Base-by-base conservation (phyloP, 306 rosid species). In the Mucuna pruriens region DNA sequence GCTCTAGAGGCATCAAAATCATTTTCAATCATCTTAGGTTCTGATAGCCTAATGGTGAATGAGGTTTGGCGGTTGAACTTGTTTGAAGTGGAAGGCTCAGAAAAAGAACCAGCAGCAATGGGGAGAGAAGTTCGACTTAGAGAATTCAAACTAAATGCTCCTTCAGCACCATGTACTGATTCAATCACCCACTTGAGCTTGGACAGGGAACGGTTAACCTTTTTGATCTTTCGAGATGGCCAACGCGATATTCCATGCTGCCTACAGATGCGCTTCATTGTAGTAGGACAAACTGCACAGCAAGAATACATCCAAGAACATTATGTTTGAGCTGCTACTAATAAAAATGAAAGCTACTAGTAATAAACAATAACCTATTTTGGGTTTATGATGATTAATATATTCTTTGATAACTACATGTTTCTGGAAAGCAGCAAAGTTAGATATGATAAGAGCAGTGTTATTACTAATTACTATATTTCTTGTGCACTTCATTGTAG, bases 201-300 rank as follows among this genome's bases (percentile, higher is more conserved):
- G 16, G 91, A 87, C 58, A 94, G 87, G 49, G 97, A 94, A 64
- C 81, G 91, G 69, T 91, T 92, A 39, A 94, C 95, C 89, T 92
- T 94, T 62, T 91, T 91, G 54, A 94, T 94, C 90, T 94, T 94
- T 74, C 97, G 92, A 49, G 98, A 94, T 1, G 98, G 97, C 98
- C 97, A 94, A 48, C 97, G 94, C 6, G 97, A 90, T 77, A 94
- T 94, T 78, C 97, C 97, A 55, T 94, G 94, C 79, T 90, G 97
- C 85, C 98, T 89, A 79, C 97, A 94, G 22, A 94, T 94, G 61
- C 98, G 97, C 87, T 94, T 92, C 97, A 92, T 92, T 19, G 98
- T 94, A 22, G 98, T 94, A 4, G 98, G 98, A 45, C 98, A 94
- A 86, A 94, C 98, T 94, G 94, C 57, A 87, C 48, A 38, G 34